Percentiles rank a stretch among this genome's conserved stretches.
Evolutionary conservation across 768 basidiomycete genomes (phyloP).

Genomic region (Pulveroboletus sp.): DNA sequence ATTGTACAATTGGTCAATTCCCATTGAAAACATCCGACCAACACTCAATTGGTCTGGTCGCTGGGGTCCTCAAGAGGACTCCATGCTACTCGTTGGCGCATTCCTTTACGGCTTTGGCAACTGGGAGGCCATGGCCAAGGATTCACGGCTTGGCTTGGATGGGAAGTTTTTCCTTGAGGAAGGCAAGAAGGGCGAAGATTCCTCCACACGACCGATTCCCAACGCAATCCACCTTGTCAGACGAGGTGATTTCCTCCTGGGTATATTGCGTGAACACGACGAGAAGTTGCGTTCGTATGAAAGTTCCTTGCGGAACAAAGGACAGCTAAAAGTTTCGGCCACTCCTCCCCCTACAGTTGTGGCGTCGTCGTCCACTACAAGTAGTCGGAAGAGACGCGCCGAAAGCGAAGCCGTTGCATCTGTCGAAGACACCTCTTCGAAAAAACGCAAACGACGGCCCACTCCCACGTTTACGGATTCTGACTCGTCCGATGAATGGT

Average conservation of each 20-base stretch:
- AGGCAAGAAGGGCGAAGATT: constrained; percentile 90
- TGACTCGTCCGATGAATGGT: constrained; percentile 91
- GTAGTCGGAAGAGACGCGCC: constrained; percentile 69
- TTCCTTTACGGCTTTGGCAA: constrained; percentile 93
- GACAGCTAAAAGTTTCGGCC: constrained; percentile 65
- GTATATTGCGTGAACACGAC: constrained; percentile 81
- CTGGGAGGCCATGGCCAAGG: constrained; percentile 95
- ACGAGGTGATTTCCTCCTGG: constrained; percentile 89
- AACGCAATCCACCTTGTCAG: constrained; percentile 98
- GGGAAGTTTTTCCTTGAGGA: constrained; percentile 99
- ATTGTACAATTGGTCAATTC: constrained; percentile 80
- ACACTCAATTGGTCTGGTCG: constrained; percentile 96
- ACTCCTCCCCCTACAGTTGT: constrained; percentile 74
- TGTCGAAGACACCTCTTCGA: constrained; percentile 63
- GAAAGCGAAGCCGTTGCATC: constrained; percentile 85
- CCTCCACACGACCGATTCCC: constrained; percentile 84
- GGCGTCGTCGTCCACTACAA: constrained; percentile 60
- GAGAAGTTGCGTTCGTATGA: constrained; percentile 90
- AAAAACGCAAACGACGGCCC: constrained; percentile 87
- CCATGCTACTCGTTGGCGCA: constrained; percentile 92
- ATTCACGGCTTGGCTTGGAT: constrained; percentile 73
- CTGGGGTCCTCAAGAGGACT: constrained; percentile 91
- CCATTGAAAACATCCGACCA: constrained; percentile 89
- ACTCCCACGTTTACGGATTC: constrained; percentile 97
- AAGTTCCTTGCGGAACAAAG: constrained; percentile 69